phyloP scores from a whole-genome alignment of 371 early-diverging fungal species.

The Mucor mucedo region DNA sequence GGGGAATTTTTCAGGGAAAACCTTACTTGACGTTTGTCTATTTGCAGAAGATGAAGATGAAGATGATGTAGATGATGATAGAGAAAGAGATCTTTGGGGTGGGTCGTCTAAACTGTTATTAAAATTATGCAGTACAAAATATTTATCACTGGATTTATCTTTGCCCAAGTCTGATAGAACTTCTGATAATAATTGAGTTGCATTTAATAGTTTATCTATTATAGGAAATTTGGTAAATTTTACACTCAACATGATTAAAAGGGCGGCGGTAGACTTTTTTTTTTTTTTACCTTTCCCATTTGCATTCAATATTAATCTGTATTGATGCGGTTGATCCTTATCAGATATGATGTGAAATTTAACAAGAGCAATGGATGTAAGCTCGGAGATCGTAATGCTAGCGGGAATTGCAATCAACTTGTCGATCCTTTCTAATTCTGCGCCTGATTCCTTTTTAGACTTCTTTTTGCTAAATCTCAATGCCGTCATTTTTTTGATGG shows the following conservation, averaged over 20 bases:
- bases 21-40: conserved; percentile 22
- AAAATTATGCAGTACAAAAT: conserved; percentile 26
- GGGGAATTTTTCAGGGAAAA: conserved; percentile 20
- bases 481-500: conserved; percentile 25
- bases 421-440: conserved; percentile 37
- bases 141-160: conserved; percentile 17
- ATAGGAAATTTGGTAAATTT: neutral
- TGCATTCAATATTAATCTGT: conserved; percentile 19
- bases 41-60: conserved; percentile 12
- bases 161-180: conserved; percentile 10
- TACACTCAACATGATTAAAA: too few relatives aligned
- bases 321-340: conserved; percentile 20
- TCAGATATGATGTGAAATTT: conserved; percentile 39
- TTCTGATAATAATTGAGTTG: conserved; percentile 5
- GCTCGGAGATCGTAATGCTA: conserved; percentile 27
- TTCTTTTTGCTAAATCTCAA: conserved; percentile 18
- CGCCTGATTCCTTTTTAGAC: conserved; percentile 13
- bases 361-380: conserved; percentile 29
- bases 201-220: conserved; percentile 17
- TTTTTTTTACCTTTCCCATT: conserved; percentile 20
- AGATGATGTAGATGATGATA: conserved; percentile 13
- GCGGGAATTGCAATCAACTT: conserved; percentile 38
- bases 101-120: conserved; percentile 1
- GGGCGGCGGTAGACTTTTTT: neutral
- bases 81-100: conserved; percentile 1